Evolutionary conservation across 2,329 filamentous ascomycete genomes (phyloP).

Genomic region (Nigrospora sphaerica): DNA sequence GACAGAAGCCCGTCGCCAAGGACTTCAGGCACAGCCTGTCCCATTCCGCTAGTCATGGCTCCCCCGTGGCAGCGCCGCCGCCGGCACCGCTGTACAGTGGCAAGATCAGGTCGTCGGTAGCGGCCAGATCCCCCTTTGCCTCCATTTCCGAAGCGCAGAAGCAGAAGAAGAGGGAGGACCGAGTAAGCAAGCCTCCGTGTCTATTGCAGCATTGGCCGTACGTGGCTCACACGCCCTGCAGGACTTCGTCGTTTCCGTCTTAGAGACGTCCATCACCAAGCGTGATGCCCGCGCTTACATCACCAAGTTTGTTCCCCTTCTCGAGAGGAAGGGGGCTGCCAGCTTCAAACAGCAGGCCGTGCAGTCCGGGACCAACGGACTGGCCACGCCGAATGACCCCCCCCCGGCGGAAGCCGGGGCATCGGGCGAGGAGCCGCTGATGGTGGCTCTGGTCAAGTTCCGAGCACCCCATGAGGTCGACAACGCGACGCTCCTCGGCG

Average conservation of each 20-base stretch:
- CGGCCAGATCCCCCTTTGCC: slow-evolving; percentile 24
- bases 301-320: slow-evolving; percentile 60
- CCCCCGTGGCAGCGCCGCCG: slow-evolving; percentile 12
- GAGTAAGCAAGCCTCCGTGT: slow-evolving; percentile 24
- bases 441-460: slow-evolving; percentile 83
- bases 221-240: slow-evolving; percentile 25
- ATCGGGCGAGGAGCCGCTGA: slow-evolving; percentile 33
- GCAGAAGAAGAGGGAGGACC: slow-evolving; percentile 38
- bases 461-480: slow-evolving; percentile 65
- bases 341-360: slow-evolving; percentile 20
- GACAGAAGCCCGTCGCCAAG: slow-evolving; percentile 15
- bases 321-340: slow-evolving; percentile 24
- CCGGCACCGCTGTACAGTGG: slow-evolving; percentile 2
- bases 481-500: slow-evolving; percentile 61
- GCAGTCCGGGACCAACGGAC: slow-evolving; percentile 15
- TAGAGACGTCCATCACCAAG: slow-evolving; percentile 85
- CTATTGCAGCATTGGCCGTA: background rate
- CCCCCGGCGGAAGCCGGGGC: slow-evolving; percentile 3
- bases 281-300: slow-evolving; percentile 89
- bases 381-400: background rate
- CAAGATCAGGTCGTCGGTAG: slow-evolving; percentile 12
- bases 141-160: slow-evolving; percentile 37
- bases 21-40: slow-evolving; percentile 12
- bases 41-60: slow-evolving; percentile 10
- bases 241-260: slow-evolving; percentile 80